A percentile compares a stretch with the other conserved stretches of the same genome.
phyloP scores from a whole-genome alignment of 768 basidiomycete genomes.

The Pisolithus marmoratus region DNA sequence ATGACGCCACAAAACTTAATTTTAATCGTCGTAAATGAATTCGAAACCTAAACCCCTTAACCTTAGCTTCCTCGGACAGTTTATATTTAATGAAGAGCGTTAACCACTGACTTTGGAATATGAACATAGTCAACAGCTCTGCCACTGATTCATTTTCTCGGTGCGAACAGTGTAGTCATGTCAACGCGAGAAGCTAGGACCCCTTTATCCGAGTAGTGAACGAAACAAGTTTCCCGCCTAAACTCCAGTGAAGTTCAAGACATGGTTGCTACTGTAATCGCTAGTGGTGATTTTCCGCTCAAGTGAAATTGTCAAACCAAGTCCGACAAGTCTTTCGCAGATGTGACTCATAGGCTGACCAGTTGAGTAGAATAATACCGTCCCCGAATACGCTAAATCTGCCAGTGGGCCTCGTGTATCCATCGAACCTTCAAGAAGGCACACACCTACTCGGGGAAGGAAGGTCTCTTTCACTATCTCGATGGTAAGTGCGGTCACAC shows the following conservation, averaged over 20 bases:
- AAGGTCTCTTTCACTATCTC: neutral
- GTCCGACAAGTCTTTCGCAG: too few species aligned
- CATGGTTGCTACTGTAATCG: too few species aligned
- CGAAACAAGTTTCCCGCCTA: slow-evolving; percentile 1
- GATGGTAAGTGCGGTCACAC: neutral
- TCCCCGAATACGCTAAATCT: neutral
- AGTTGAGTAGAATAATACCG: neutral
- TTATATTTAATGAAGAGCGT: neutral
- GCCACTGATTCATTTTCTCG: neutral
- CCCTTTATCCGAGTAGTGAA: neutral
- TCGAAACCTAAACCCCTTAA: neutral
- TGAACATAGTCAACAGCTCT: neutral
- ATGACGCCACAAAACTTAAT: slow-evolving; percentile 1
- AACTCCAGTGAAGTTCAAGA: slow-evolving; percentile 7
- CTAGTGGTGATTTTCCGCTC: too few species aligned
- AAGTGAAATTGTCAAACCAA: too few species aligned
- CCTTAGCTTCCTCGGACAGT: neutral
- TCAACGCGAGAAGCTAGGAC: slow-evolving; percentile 8
- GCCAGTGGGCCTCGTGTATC: slow-evolving; percentile 8
- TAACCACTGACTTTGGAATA: neutral
- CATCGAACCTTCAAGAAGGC: slow-evolving; percentile 7
- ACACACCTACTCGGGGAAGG: neutral
- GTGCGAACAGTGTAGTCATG: slow-evolving; percentile 9
- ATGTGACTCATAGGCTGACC: too few species aligned
- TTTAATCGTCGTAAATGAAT: neutral